These are phyloP conservation scores for Saccharomyces jurei DNA, from an alignment of 805 yeast genomes.

Conservation along the genomic window DNA sequence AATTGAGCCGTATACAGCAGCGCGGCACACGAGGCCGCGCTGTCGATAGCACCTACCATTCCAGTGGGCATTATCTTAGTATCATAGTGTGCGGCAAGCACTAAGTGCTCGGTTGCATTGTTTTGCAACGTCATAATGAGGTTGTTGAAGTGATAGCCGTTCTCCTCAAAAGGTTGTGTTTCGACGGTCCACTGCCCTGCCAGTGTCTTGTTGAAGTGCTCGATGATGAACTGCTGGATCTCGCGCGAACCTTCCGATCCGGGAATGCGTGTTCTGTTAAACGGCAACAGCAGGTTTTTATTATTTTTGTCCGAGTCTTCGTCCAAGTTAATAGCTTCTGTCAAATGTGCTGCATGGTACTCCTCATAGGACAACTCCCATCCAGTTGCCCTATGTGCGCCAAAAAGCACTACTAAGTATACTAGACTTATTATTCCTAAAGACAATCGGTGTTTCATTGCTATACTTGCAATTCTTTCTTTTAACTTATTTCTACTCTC, in stretches of 20 bases:
- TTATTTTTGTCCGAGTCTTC: neutral
- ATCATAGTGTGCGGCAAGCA: constrained; percentile 51
- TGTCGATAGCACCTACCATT: constrained; percentile 52
- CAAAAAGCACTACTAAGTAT: neutral
- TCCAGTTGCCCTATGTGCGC: neutral
- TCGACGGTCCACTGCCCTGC: constrained; percentile 23
- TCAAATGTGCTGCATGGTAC: neutral
- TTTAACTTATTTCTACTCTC: neutral
- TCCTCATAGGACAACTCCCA: constrained; percentile 5
- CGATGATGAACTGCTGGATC: constrained; percentile 32
- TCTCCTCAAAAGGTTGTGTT: constrained; percentile 32
- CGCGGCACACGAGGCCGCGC: constrained; percentile 51
- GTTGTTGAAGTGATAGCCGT: constrained; percentile 33
- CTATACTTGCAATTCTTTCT: neutral
- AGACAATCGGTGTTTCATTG: neutral
- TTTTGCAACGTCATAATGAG: constrained; percentile 27
- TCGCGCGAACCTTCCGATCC: constrained; percentile 35
- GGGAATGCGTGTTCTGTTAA: constrained; percentile 36
- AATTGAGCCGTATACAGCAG: constrained; percentile 38
- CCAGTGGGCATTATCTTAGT: constrained; percentile 43
- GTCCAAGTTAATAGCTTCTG: neutral
- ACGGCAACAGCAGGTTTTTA: constrained; percentile 23
- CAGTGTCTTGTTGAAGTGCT: constrained; percentile 26
- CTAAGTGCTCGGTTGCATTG: constrained; percentile 24
- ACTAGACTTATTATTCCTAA: neutral